These are phyloP conservation scores for Lactarius pseudohatsudake DNA, from an alignment of 768 basidiomycete genomes.

Conservation along the genomic window DNA sequence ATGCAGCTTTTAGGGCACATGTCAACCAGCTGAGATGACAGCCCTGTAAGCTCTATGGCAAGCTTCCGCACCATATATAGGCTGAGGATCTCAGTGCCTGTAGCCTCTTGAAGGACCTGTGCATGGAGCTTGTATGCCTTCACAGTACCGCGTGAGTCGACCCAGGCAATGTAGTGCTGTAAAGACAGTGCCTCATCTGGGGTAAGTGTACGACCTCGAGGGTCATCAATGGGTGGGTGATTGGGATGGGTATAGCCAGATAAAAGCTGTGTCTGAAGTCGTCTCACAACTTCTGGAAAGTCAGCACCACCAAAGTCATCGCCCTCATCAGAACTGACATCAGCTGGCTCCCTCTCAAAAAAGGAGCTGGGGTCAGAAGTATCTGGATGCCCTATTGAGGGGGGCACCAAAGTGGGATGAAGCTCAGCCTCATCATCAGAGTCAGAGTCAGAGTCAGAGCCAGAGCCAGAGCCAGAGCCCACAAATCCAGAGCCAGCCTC, in stretches of 20 bases:
- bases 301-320: background rate
- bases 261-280: background rate
- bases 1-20: conserved; percentile 13
- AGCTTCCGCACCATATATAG: background rate
- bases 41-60: conserved; percentile 2
- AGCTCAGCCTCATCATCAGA: too few species aligned
- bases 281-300: background rate
- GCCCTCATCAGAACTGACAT: too few species aligned
- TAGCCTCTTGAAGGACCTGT: background rate
- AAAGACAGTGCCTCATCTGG: background rate
- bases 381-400: too few species aligned
- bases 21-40: background rate
- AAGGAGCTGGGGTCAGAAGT: too few species aligned
- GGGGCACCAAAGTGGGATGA: too few species aligned
- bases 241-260: background rate
- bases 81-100: background rate
- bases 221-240: background rate
- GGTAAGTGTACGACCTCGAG: background rate
- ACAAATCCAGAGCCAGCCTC: too few species aligned
- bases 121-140: background rate
- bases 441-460: too few species aligned
- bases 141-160: background rate
- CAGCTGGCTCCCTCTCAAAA: too few species aligned
- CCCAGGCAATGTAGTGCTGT: background rate
- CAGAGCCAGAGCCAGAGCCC: too few species aligned